Evolutionary conservation across 345 rosid genomes (phyloP), one percentile per base, ranked within the genome.

Genomic region (Gossypioides kirkii): DNA sequence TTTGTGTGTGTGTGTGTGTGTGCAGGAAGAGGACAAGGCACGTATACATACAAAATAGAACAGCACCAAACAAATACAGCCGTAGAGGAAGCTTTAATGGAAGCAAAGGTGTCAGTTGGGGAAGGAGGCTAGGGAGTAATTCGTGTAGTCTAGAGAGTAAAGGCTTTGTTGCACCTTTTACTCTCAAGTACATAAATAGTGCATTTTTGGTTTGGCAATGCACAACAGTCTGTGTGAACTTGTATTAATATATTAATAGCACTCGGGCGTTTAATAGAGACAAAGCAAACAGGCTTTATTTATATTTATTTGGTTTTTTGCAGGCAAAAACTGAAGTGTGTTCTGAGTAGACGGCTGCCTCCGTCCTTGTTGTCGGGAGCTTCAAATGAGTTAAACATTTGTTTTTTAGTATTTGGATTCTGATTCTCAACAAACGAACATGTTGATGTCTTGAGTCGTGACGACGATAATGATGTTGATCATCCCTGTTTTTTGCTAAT

Each of bases 311-410:
- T 71, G 75, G 17, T 74, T 18, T 49, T 18, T 54, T 20, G 20
- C 71, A 70, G 74, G 78, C 59, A 63, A 67, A 72, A 73, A 20
- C 74, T 74, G 72, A 25, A 52, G 32, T 17, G 11, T 54, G 10
- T 71, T 60, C 41, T 63, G 18, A 13, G 42, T 49, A 10, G 69
- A 75, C 79, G 70, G 79, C 81, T 72, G 74, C 26, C 55, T 66
- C 59, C 75, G 77, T 78, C 81, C 77, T 75, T 64, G 53, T 26
- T 72, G 84, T 81, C 81, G 79, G 17, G 66, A 28, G 8, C 22
- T 17, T 52, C 54, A 14, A 14, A 49, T 49, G 1, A 13, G 16
- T 52, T 14, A 17, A 58, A 26, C 28, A 22, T 75, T 47, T 26
- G 28, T 70, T 71, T 47, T 12, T 47, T 70, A 46, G 26, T 47